A percentile compares a stretch with the other conserved stretches of the same genome.
Evolutionary conservation across 2,329 filamentous ascomycete genomes (phyloP).

Genomic region (Xylaria sp.): DNA sequence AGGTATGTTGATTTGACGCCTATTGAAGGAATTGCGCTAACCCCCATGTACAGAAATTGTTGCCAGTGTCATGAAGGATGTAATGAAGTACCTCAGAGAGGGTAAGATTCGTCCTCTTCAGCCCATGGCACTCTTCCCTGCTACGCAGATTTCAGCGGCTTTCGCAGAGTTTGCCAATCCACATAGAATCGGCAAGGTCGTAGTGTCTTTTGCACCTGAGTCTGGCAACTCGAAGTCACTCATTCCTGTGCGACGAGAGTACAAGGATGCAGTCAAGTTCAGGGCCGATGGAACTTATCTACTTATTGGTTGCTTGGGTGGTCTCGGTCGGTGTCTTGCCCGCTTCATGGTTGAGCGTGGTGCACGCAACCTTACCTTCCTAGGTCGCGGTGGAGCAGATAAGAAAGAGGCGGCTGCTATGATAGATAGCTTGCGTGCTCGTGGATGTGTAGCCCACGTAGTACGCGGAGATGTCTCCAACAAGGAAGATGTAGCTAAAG

Average conservation of each 20-base stretch:
- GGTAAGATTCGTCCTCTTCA: constrained; percentile 35
- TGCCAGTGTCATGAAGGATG: constrained; percentile 34
- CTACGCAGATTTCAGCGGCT: constrained; percentile 25
- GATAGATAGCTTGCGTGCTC: constrained; percentile 39
- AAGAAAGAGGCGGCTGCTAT: constrained; percentile 44
- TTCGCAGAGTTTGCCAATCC: constrained; percentile 37
- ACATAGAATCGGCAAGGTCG: constrained; percentile 38
- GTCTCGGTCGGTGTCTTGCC: constrained; percentile 50
- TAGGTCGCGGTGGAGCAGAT: constrained; percentile 47
- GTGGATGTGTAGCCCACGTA: constrained; percentile 44
- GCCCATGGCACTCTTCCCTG: constrained; percentile 32
- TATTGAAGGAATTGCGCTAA: constrained; percentile 15
- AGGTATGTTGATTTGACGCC: constrained; percentile 7
- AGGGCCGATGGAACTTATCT: constrained; percentile 40
- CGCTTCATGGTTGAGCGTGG: constrained; percentile 50
- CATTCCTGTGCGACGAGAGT: constrained; percentile 25
- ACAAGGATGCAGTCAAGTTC: constrained; percentile 33
- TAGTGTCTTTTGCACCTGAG: constrained; percentile 25
- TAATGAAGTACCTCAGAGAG: constrained; percentile 32
- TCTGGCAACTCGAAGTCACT: background rate
- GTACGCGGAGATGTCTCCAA: constrained; percentile 45
- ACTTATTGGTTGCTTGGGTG: constrained; percentile 45
- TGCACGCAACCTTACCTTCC: constrained; percentile 48
- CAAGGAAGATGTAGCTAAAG: constrained; percentile 41
- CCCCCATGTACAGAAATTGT: constrained; percentile 30